Evolutionary conservation across 1,284 basidiomycete genomes (phyloP), one percentile per base, ranked within the genome.

Genomic region (Ceratobasidium sp.): DNA sequence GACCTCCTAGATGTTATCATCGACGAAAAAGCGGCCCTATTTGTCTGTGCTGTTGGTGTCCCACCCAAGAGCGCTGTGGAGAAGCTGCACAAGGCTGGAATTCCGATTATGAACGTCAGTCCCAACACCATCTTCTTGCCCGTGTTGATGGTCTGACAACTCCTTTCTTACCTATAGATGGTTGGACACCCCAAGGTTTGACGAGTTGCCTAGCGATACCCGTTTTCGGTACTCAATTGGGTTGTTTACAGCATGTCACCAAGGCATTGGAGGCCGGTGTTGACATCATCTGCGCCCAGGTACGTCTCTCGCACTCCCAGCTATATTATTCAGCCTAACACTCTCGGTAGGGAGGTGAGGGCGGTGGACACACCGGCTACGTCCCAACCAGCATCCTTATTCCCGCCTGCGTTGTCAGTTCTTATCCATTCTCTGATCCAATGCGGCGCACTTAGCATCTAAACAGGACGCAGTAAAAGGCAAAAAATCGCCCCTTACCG

Each of bases 221-320:
- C 12, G 55, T 12, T 33, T 46, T 40, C 33, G 18, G 63, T 69
- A 63, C n/a, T 28, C 61, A 44, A 56, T 15, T 13, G 15, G 20
- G 60, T 20, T 1, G 0, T 7, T 60, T 51, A 39, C 81, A 84
- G 84, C 95, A 97, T 84, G 94, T 94, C 63, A 81, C 86, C 71
- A 95, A 95, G 84, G 95, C 95, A 9, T 88, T 96, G 55, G 92
- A 89, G 9, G 92, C 88, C 44, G 95, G 95, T 66, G 92, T 93
- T 51, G 96, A 97, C 83, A 87, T 97, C 80, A 96, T 97, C 84
- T 96, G 95, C 82, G 94, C 95, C 0, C 96, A 97, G 73, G 73
- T 76, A 58, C 23, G 51, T 44, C 28, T 9, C 23, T 66, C 49
- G 26, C 49, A 20, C 53, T 7, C 28, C 10, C 5, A 53, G 10